These are phyloP conservation scores for Dillenia turbinata DNA, from an alignment of 164 flowering plant genomes.

Conservation along the genomic window DNA sequence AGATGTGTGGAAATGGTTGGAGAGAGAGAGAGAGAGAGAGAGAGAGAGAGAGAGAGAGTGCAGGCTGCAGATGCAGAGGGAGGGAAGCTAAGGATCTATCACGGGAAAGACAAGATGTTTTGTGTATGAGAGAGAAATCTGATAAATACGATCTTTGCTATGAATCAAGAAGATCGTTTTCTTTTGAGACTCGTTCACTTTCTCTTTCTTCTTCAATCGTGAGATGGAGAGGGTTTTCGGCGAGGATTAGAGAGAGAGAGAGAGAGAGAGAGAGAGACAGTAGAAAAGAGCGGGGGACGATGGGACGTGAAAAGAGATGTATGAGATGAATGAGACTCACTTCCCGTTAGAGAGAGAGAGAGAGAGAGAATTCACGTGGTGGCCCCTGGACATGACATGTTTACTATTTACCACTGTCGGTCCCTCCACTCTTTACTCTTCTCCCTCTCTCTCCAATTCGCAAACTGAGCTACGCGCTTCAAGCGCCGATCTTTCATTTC, in stretches of 20 bases:
- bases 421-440: conserved; percentile 11
- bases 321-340: conserved; percentile 6
- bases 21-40: no score
- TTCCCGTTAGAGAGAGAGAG: neutral
- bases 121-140: neutral
- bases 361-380: conserved; percentile 29
- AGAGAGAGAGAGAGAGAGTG: no score
- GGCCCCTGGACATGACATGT: conserved; percentile 23
- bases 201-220: neutral
- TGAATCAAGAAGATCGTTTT: neutral
- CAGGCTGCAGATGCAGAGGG: no score
- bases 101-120: neutral
- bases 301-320: conserved; percentile 17
- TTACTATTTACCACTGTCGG: conserved; percentile 8
- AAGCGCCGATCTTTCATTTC: no score
- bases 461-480: neutral
- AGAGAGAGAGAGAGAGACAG: neutral
- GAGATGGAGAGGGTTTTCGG: conserved; percentile 4
- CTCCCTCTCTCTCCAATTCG: neutral
- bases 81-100: conserved; percentile 5
- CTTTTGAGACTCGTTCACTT: neutral
- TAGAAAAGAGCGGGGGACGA: conserved; percentile 7
- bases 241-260: neutral
- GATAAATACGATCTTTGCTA: neutral
- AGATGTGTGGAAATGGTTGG: no score